Percentiles rank a stretch among this genome's conserved stretches.
phyloP scores from a whole-genome alignment of 2,329 filamentous ascomycete species.

The Metarhizium anisopliae region DNA sequence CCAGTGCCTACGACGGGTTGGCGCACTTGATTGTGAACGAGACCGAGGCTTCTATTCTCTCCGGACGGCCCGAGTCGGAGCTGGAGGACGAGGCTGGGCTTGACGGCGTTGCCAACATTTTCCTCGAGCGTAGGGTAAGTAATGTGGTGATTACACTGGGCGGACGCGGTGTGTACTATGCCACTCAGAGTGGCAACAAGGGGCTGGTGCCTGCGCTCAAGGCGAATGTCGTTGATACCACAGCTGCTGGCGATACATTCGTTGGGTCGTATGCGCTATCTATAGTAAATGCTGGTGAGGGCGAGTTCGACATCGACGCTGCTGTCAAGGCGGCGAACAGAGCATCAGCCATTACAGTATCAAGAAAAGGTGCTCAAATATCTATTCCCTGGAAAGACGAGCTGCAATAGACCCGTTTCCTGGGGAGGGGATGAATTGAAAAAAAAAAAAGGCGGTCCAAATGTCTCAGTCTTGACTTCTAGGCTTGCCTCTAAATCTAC shows the following conservation, averaged over 20 bases:
- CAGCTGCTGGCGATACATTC: constrained; percentile 90
- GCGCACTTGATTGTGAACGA: constrained; percentile 84
- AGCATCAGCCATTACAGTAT: constrained; percentile 32
- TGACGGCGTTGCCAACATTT: constrained; percentile 42
- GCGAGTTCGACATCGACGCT: constrained; percentile 42
- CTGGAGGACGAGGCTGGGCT: constrained; percentile 38
- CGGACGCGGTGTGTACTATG: constrained; percentile 65
- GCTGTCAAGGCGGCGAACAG: constrained; percentile 46
- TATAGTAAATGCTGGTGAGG: constrained; percentile 41
- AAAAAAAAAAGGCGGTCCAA: neutral
- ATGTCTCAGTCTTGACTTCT: neutral
- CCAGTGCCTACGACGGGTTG: constrained; percentile 55
- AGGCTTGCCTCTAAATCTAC: neutral
- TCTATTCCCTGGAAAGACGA: constrained; percentile 37
- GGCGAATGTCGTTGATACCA: constrained; percentile 80
- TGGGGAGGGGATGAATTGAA: constrained; percentile 9
- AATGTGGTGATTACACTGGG: constrained; percentile 83
- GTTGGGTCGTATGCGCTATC: constrained; percentile 78
- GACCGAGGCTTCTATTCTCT: constrained; percentile 72
- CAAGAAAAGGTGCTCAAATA: constrained; percentile 31
- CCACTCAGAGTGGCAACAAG: constrained; percentile 31
- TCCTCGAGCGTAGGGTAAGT: constrained; percentile 60
- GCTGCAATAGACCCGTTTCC: constrained; percentile 18
- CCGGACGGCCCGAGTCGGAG: constrained; percentile 40
- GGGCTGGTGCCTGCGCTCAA: constrained; percentile 54